Percentiles rank a stretch among this genome's conserved stretches.
These are phyloP conservation scores for Alternaria arbusti DNA, from an alignment of 2,329 filamentous ascomycete genomes.

Conservation along the genomic window DNA sequence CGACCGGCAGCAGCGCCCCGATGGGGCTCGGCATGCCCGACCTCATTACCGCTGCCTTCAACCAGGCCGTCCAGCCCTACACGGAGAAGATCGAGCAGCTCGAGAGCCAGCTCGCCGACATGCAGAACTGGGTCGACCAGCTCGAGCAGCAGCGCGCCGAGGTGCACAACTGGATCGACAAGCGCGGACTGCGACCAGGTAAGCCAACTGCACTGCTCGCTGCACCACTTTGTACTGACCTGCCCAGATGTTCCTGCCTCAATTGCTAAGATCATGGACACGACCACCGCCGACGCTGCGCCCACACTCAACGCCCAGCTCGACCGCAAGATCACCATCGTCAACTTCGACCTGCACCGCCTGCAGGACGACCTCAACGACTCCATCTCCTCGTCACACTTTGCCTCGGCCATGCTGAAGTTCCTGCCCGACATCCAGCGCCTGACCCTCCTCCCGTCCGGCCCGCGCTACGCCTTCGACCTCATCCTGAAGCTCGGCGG, in stretches of 20 bases:
- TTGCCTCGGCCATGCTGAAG: constrained; percentile 61
- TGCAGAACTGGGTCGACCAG: constrained; percentile 58
- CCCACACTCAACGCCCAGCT: constrained; percentile 62
- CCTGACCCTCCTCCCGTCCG: constrained; percentile 55
- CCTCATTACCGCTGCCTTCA: constrained; percentile 60
- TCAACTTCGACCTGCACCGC: constrained; percentile 63
- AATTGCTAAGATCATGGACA: constrained; percentile 62
- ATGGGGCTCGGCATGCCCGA: constrained; percentile 56
- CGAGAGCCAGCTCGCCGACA: constrained; percentile 58
- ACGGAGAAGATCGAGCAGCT: constrained; percentile 60
- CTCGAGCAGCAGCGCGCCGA: constrained; percentile 59
- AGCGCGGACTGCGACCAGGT: constrained; percentile 61
- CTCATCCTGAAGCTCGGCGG: constrained; percentile 62
- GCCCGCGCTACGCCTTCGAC: constrained; percentile 60
- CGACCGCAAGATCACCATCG: constrained; percentile 64
- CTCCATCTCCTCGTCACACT: constrained; percentile 59
- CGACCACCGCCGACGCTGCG: constrained; percentile 56
- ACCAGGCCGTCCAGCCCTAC: constrained; percentile 59
- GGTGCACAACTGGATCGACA: constrained; percentile 63
- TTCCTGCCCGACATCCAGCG: constrained; percentile 61
- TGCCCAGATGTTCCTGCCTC: constrained; percentile 58
- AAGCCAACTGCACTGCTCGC: constrained; percentile 19
- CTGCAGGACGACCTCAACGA: constrained; percentile 63
- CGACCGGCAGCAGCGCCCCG: constrained; percentile 23
- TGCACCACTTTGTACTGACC: constrained; percentile 16